Conservation (phyloP, 2,329 filamentous ascomycete genomes). For the Neonectria punicea region DNA sequence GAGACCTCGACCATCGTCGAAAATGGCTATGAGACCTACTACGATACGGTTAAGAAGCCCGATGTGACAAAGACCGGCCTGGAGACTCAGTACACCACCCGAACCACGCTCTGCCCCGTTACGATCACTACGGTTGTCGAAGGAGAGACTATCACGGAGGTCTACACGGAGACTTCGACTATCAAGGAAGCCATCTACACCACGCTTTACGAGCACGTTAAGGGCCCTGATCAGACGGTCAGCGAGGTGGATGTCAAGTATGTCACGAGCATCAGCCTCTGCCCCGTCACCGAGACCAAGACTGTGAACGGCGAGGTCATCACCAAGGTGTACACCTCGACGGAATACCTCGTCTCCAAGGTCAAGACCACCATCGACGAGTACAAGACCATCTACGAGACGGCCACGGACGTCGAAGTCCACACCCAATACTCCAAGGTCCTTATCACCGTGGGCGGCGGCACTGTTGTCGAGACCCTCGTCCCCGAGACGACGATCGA, state of each 20-base stretch:
- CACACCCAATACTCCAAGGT: constrained; percentile 43
- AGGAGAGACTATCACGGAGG: constrained; percentile 50
- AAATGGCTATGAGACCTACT: too few species aligned
- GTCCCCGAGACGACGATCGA: constrained; percentile 44
- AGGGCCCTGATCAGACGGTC: constrained; percentile 51
- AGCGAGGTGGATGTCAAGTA: constrained; percentile 48
- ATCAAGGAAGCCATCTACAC: constrained; percentile 43
- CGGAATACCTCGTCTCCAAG: constrained; percentile 46
- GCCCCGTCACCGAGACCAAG: constrained; percentile 34
- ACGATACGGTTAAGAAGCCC: constrained; percentile 23
- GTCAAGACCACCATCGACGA: constrained; percentile 53
- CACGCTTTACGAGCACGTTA: constrained; percentile 49
- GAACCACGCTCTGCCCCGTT: constrained; percentile 56
- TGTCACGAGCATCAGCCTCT: constrained; percentile 54
- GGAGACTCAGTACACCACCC: constrained; percentile 47
- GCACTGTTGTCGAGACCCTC: constrained; percentile 42
- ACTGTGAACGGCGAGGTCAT: constrained; percentile 53
- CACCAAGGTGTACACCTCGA: constrained; percentile 50
- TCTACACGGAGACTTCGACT: constrained; percentile 31
- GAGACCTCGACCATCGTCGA: too few species aligned
- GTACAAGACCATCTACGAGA: constrained; percentile 39
- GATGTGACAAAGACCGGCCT: constrained; percentile 46
- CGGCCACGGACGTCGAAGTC: constrained; percentile 33
- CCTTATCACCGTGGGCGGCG: constrained; percentile 39
- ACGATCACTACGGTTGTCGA: constrained; percentile 47